Conservation (phyloP, 2,329 filamentous ascomycete genomes). For the Fusarium phyllophilum region DNA sequence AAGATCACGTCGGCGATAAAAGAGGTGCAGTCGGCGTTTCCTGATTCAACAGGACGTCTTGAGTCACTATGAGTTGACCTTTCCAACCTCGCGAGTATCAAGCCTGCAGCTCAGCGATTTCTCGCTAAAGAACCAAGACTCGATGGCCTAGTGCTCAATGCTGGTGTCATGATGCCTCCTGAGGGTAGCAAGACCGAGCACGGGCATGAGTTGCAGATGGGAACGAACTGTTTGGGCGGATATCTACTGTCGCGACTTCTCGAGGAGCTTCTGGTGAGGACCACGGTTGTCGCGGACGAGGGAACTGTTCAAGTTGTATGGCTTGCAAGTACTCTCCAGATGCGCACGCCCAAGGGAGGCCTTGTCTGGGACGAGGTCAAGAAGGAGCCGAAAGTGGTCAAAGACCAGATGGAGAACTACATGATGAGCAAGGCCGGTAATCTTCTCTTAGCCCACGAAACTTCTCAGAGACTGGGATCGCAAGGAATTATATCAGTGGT, state of each 20-base stretch:
- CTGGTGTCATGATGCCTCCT: slow-evolving; percentile 34
- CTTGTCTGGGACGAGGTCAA: slow-evolving; percentile 27
- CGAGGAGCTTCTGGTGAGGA: slow-evolving; percentile 12
- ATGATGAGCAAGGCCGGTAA: slow-evolving; percentile 38
- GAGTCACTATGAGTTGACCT: slow-evolving; percentile 27
- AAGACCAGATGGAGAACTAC: slow-evolving; percentile 36
- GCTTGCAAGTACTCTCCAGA: slow-evolving; percentile 32
- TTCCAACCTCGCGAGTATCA: slow-evolving; percentile 23
- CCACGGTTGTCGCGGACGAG: not conserved
- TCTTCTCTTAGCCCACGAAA: slow-evolving; percentile 23
- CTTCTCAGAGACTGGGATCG: slow-evolving; percentile 13
- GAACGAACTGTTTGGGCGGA: slow-evolving; percentile 34
- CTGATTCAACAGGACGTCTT: slow-evolving; percentile 19
- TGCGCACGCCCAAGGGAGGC: slow-evolving; percentile 26
- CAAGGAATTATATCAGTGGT: slow-evolving; percentile 30
- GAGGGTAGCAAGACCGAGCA: slow-evolving; percentile 28
- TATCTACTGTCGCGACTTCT: slow-evolving; percentile 22
- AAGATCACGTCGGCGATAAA: slow-evolving; percentile 23
- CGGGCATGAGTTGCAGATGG: slow-evolving; percentile 34
- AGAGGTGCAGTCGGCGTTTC: slow-evolving; percentile 7
- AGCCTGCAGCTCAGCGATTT: not conserved
- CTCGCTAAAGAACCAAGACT: slow-evolving; percentile 19
- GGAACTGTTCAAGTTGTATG: slow-evolving; percentile 28
- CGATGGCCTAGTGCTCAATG: slow-evolving; percentile 31
- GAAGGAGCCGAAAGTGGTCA: slow-evolving; percentile 16